Percentiles rank a stretch among this genome's conserved stretches.
Conservation (phyloP, 345 rosid genomes). For the Salix suchowensis region DNA sequence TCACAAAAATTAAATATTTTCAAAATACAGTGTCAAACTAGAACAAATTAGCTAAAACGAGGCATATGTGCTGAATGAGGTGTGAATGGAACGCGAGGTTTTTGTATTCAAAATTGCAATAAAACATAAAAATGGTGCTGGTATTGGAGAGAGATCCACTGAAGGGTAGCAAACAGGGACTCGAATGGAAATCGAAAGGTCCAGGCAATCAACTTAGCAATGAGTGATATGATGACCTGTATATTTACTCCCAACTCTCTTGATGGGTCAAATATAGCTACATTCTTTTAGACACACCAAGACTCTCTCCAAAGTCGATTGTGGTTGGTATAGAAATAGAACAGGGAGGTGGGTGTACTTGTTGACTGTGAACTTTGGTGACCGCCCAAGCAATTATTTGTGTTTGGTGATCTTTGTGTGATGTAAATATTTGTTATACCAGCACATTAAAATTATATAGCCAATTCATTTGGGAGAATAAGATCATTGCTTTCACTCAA, state of each 20-base stretch:
- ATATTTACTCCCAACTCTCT: not conserved
- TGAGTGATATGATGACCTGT: constrained; percentile 10
- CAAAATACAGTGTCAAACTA: not conserved
- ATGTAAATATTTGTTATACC: no score
- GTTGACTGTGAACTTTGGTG: not conserved
- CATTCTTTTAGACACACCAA: not conserved
- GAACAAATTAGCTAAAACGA: not conserved
- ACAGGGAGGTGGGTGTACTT: not conserved
- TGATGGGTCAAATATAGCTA: not conserved
- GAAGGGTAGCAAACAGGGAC: not conserved
- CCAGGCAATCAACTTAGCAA: not conserved
- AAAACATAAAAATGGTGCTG: not conserved
- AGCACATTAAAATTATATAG: no score
- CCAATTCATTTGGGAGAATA: not conserved
- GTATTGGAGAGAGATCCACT: not conserved
- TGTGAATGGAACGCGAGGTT: no score
- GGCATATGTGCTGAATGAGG: not conserved
- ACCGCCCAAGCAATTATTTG: not conserved
- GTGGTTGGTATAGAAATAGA: constrained; percentile 9
- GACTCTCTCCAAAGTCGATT: not conserved
- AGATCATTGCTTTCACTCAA: not conserved
- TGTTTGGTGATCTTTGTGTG: no score
- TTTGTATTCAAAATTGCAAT: not conserved
- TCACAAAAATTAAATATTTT: no score
- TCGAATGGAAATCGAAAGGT: not conserved